These are phyloP conservation scores for Podospora fimiseda DNA, from an alignment of 495 filamentous ascomycete genomes.

Conservation along the genomic window DNA sequence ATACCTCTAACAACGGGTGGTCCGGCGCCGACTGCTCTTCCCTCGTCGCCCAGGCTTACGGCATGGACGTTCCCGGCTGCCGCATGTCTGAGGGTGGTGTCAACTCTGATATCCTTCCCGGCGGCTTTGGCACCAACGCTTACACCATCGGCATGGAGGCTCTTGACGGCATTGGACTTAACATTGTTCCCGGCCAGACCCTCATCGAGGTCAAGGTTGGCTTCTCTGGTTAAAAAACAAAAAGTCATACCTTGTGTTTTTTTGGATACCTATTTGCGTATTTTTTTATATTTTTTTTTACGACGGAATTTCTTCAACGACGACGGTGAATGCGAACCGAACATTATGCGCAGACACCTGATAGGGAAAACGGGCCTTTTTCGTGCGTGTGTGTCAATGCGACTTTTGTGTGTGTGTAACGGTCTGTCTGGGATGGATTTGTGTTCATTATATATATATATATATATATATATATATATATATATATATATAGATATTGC, in stretches of 20 bases:
- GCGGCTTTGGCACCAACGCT: constrained; percentile 29
- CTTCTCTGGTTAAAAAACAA: constrained; percentile 13
- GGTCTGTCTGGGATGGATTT: background rate
- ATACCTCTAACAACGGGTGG: constrained; percentile 31
- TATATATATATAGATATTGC: background rate
- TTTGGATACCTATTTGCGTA: background rate
- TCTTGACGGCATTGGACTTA: constrained; percentile 31
- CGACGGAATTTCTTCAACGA: too few species aligned
- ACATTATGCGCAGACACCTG: too few species aligned
- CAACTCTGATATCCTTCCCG: constrained; percentile 30
- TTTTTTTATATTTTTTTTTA: too few species aligned
- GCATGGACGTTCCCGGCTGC: constrained; percentile 30
- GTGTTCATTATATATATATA: background rate
- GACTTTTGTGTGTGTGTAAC: too few species aligned
- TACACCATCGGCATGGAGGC: constrained; percentile 33
- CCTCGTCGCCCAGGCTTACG: constrained; percentile 26
- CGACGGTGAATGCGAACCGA: too few species aligned
- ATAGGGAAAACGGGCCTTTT: too few species aligned
- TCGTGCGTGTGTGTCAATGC: too few species aligned
- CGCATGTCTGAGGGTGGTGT: constrained; percentile 22
- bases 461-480: too few species aligned
- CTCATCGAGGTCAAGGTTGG: constrained; percentile 21
- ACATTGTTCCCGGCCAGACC: constrained; percentile 18
- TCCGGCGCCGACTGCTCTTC: constrained; percentile 35
- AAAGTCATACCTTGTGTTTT: background rate